These are phyloP conservation scores for Pleomassaria siparia DNA, from an alignment of 2,329 filamentous ascomycete genomes.

Conservation along the genomic window DNA sequence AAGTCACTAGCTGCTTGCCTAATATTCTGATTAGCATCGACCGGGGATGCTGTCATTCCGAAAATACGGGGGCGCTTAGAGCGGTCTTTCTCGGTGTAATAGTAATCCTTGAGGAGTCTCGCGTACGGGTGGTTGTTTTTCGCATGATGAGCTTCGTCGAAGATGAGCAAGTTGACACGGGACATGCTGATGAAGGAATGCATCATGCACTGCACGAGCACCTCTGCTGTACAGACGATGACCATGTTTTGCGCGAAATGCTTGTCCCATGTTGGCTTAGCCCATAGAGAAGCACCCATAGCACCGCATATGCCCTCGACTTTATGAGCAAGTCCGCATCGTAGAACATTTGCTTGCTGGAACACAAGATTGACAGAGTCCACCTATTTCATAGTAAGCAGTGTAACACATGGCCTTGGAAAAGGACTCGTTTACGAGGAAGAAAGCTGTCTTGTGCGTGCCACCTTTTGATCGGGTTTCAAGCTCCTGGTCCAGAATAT, in stretches of 20 bases:
- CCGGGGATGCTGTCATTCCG: constrained; percentile 95
- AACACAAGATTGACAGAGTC: constrained; percentile 88
- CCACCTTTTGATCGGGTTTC: constrained; percentile 64
- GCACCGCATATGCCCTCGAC: constrained; percentile 75
- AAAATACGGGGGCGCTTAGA: constrained; percentile 72
- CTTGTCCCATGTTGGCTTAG: constrained; percentile 60
- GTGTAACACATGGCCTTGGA: neutral
- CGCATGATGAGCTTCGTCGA: constrained; percentile 94
- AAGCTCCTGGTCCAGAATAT: constrained; percentile 76
- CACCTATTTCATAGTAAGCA: constrained; percentile 52
- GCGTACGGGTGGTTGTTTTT: constrained; percentile 94
- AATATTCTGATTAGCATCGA: constrained; percentile 79
- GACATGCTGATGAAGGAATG: constrained; percentile 78
- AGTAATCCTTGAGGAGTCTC: constrained; percentile 85
- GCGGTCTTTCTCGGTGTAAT: constrained; percentile 54
- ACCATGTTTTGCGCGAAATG: constrained; percentile 70
- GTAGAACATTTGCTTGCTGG: constrained; percentile 83
- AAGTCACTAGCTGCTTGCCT: constrained; percentile 69
- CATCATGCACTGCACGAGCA: constrained; percentile 75
- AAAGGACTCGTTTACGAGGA: constrained; percentile 61
- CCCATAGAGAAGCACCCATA: constrained; percentile 64
- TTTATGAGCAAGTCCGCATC: constrained; percentile 75
- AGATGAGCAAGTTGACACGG: constrained; percentile 85
- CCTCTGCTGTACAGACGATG: constrained; percentile 88
- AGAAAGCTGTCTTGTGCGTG: constrained; percentile 73